Conservation (phyloP, 2,329 filamentous ascomycete genomes). For the Akanthomyces muscarius region DNA sequence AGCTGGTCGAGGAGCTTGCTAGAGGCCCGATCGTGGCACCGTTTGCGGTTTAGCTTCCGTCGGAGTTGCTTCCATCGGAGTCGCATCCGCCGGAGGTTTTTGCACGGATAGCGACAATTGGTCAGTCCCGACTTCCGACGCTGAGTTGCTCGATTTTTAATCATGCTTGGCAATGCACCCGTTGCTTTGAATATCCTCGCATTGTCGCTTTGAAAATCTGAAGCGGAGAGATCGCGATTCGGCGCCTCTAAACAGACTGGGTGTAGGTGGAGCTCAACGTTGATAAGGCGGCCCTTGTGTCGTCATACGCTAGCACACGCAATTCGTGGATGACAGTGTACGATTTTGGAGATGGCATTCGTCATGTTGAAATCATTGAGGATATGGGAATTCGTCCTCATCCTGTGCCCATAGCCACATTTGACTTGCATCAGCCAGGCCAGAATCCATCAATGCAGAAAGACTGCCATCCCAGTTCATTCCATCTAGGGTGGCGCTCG, state of each 20-base stretch:
- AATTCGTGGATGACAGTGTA: no score
- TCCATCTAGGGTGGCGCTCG: background rate
- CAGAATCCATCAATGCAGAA: constrained; percentile 12
- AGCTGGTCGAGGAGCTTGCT: background rate
- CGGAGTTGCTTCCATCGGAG: constrained; percentile 11
- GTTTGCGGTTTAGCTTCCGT: constrained; percentile 12
- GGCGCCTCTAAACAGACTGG: background rate
- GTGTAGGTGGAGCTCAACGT: background rate
- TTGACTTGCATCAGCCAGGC: constrained; percentile 14
- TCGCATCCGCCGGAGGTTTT: background rate
- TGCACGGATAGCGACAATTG: background rate
- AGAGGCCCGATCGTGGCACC: background rate
- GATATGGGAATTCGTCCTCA: background rate
- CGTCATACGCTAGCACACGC: no score
- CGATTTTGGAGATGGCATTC: background rate
- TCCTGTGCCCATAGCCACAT: constrained; percentile 16
- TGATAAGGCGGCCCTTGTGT: no score
- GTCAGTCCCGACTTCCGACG: no score
- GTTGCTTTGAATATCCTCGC: no score
- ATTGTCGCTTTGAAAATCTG: background rate
- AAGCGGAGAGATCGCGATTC: background rate
- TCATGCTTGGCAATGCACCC: background rate
- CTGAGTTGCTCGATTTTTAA: background rate
- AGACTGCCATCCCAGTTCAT: constrained; percentile 14
- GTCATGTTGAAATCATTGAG: background rate